A percentile compares a stretch with the other conserved stretches of the same genome.
Evolutionary conservation across 371 early-diverging fungal species (phyloP).

Genomic region (Mucor plumbeus): DNA sequence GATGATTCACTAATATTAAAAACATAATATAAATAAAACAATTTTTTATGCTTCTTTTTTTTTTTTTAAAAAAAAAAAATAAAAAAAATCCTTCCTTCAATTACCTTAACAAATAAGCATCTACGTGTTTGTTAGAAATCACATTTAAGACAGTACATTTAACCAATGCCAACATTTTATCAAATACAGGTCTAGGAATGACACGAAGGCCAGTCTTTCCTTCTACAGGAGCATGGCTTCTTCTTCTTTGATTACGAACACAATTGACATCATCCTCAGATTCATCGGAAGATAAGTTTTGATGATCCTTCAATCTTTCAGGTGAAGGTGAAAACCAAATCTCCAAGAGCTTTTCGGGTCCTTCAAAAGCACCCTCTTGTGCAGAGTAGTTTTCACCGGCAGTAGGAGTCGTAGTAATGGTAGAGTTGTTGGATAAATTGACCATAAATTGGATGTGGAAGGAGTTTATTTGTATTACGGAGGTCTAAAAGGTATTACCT

Average conservation of each 20-base stretch:
- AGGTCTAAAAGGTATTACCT: constrained; percentile 31
- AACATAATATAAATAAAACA: constrained; percentile 15
- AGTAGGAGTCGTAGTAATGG: constrained; percentile 17
- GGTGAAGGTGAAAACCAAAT: constrained; percentile 84
- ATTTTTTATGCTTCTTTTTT: constrained; percentile 6
- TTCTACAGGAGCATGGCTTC: constrained; percentile 19
- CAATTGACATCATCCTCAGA: constrained; percentile 29
- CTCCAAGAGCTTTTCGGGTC: constrained; percentile 96
- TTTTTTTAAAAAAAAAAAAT: not conserved
- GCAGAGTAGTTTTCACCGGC: constrained; percentile 50
- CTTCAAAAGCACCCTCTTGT: constrained; percentile 75
- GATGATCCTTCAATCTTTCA: constrained; percentile 36
- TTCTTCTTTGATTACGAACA: not conserved
- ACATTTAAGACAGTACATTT: constrained; percentile 90
- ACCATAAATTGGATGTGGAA: constrained; percentile 8
- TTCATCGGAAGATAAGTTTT: constrained; percentile 33
- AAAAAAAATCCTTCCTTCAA: not conserved
- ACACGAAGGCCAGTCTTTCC: constrained; percentile 70
- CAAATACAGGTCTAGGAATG: constrained; percentile 81
- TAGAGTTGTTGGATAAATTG: constrained; percentile 10
- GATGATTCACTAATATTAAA: constrained; percentile 80
- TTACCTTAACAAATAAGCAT: constrained; percentile 90
- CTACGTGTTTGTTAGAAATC: constrained; percentile 76
- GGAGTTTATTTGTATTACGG: constrained; percentile 17
- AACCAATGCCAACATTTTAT: constrained; percentile 89